phyloP scores from a whole-genome alignment of 2,329 filamentous ascomycete species.

The Nemania sp. region DNA sequence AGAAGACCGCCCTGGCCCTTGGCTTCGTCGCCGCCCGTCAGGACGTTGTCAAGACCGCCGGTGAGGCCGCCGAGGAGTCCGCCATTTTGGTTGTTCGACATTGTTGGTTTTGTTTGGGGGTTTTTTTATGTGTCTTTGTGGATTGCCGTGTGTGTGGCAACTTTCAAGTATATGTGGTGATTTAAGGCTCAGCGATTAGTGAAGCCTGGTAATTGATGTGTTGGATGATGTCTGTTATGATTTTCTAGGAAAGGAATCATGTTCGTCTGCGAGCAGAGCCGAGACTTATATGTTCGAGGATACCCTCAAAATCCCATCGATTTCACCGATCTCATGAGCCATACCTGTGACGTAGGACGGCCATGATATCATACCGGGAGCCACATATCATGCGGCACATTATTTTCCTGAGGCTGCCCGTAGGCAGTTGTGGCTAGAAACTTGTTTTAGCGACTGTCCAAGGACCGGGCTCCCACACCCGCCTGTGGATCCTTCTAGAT shows the following conservation, averaged over 20 bases:
- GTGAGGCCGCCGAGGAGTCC: conserved; percentile 41
- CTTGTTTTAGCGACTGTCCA: conserved; percentile 29
- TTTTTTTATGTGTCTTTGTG: conserved; percentile 14
- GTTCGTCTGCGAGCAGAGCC: neutral
- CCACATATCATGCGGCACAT: conserved; percentile 5
- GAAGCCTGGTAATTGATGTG: neutral
- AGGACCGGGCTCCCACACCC: neutral
- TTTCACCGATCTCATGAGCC: conserved; percentile 17
- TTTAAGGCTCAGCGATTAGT: neutral
- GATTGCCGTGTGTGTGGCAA: neutral
- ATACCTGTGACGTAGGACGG: conserved; percentile 24
- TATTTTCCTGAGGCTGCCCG: conserved; percentile 10
- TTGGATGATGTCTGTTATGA: neutral
- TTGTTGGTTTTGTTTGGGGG: conserved; percentile 26
- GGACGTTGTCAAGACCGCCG: conserved; percentile 40
- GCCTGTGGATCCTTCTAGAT: conserved; percentile 10
- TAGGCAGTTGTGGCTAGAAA: conserved; percentile 36
- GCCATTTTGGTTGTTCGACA: conserved; percentile 41
- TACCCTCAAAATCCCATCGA: conserved; percentile 5
- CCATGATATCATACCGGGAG: conserved; percentile 28
- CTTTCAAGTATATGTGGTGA: neutral
- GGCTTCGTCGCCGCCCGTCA: conserved; percentile 41
- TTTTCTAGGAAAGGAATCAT: neutral
- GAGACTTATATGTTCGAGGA: conserved; percentile 24
- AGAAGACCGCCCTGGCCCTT: conserved; percentile 41